These are phyloP conservation scores for Aureobasidium sp. DNA, from an alignment of 2,329 filamentous ascomycete genomes.

Conservation along the genomic window DNA sequence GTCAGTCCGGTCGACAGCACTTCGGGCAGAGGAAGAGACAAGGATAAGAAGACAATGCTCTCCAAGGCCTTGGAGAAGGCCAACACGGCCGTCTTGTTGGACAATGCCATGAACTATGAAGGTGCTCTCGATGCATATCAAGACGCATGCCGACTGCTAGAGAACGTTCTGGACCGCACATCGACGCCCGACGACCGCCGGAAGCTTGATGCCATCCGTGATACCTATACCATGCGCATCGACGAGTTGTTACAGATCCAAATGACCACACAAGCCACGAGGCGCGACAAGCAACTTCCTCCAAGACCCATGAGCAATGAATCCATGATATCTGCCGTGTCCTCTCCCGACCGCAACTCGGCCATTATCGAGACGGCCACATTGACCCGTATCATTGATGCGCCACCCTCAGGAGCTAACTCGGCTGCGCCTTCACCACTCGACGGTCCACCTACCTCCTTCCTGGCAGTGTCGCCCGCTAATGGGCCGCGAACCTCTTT, in stretches of 20 bases:
- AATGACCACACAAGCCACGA: constrained; percentile 36
- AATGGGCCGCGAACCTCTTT: constrained; percentile 31
- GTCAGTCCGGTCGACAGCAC: constrained; percentile 10
- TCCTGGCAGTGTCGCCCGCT: neutral
- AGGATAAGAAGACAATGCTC: constrained; percentile 81
- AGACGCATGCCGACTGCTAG: constrained; percentile 81
- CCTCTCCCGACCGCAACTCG: constrained; percentile 23
- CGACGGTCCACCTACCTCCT: constrained; percentile 3
- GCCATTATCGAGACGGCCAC: constrained; percentile 48
- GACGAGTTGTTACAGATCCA: constrained; percentile 73
- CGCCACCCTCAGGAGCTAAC: constrained; percentile 23
- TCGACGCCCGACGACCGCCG: constrained; percentile 77
- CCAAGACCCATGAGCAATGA: constrained; percentile 58
- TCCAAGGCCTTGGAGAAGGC: constrained; percentile 93
- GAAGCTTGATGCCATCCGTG: constrained; percentile 86
- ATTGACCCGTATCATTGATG: constrained; percentile 45
- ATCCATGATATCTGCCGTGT: constrained; percentile 6
- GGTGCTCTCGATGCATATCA: constrained; percentile 83
- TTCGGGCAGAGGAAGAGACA: constrained; percentile 30
- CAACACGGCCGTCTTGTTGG: constrained; percentile 88
- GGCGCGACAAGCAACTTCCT: constrained; percentile 67
- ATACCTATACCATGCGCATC: constrained; percentile 85
- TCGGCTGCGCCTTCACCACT: neutral
- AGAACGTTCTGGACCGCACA: constrained; percentile 80
- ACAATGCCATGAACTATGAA: constrained; percentile 92